Percentiles rank a stretch among this genome's conserved stretches.
phyloP scores from a whole-genome alignment of 805 yeast genomes.

The Wickerhamomyces chaumierensis region DNA sequence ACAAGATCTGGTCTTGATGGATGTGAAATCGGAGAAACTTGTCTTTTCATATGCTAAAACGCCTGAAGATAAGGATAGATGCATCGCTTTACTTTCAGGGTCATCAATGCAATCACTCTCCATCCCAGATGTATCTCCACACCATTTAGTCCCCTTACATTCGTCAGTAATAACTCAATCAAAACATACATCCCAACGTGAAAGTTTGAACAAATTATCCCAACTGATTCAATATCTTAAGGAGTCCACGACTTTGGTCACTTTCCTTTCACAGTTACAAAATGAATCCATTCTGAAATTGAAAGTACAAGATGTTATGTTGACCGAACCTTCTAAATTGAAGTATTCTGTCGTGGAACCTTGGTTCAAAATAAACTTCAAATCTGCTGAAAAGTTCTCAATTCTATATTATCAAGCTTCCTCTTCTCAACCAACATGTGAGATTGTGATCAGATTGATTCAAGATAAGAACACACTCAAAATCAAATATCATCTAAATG shows the following conservation, averaged over 20 bases:
- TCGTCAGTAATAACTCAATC: not conserved
- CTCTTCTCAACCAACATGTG: too few relatives aligned
- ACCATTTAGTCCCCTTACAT: not conserved
- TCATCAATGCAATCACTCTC: not conserved
- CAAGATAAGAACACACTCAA: too few relatives aligned
- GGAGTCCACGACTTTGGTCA: not conserved
- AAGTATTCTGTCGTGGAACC: too few relatives aligned
- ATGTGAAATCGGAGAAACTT: constrained; percentile 16
- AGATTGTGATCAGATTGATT: too few relatives aligned
- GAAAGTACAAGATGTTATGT: too few relatives aligned
- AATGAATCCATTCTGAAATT: too few relatives aligned
- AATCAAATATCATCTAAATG: too few relatives aligned
- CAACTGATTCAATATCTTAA: not conserved
- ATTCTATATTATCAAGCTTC: too few relatives aligned
- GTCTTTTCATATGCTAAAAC: constrained; percentile 14
- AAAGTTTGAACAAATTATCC: not conserved
- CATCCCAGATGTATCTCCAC: not conserved
- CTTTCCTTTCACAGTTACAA: not conserved
- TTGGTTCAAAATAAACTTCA: too few relatives aligned
- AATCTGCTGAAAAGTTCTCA: too few relatives aligned
- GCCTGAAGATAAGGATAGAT: not conserved
- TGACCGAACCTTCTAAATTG: too few relatives aligned
- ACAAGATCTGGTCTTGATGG: constrained; percentile 13
- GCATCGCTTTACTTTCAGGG: not conserved
- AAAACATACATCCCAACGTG: too few relatives aligned